Evolutionary conservation across 148 eudicot genomes (phyloP).

Genomic region (Amaranthus cruentus): DNA sequence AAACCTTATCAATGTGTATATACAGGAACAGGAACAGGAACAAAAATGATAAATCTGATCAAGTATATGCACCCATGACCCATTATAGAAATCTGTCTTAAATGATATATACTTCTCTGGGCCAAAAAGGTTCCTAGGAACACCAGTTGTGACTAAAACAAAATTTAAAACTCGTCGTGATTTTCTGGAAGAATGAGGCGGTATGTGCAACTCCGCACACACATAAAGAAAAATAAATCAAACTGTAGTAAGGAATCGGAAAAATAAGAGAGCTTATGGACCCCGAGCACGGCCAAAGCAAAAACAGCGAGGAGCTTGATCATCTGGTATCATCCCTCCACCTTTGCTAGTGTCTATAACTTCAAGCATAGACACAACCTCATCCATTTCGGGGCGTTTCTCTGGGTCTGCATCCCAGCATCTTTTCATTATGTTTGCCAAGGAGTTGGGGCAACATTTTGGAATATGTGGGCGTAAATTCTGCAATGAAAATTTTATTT

Average conservation of each 20-base stretch:
- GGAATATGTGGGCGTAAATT: conserved; percentile 76
- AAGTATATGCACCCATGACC: too few species aligned
- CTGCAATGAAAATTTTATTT: conserved; percentile 27
- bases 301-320: conserved; percentile 55
- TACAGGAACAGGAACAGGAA: too few species aligned
- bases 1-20: too few species aligned
- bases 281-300: conserved; percentile 67
- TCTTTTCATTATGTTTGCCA: conserved; percentile 61
- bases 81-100: not conserved
- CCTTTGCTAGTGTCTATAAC: conserved; percentile 77
- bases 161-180: not conserved
- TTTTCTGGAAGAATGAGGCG: not conserved
- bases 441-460: conserved; percentile 66
- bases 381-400: conserved; percentile 75
- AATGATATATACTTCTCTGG: conserved; percentile 20
- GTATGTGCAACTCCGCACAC: not conserved
- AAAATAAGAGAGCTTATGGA: conserved; percentile 34
- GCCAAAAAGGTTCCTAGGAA: conserved; percentile 6
- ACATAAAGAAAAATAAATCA: not conserved
- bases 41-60: too few species aligned
- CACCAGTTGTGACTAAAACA: not conserved
- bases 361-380: conserved; percentile 65
- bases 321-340: conserved; percentile 89
- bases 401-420: conserved; percentile 79
- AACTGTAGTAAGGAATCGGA: not conserved